Percentiles rank a stretch among this genome's conserved stretches.
phyloP scores from a whole-genome alignment of 805 yeast species.

The Wickerhamiella qilinensis region DNA sequence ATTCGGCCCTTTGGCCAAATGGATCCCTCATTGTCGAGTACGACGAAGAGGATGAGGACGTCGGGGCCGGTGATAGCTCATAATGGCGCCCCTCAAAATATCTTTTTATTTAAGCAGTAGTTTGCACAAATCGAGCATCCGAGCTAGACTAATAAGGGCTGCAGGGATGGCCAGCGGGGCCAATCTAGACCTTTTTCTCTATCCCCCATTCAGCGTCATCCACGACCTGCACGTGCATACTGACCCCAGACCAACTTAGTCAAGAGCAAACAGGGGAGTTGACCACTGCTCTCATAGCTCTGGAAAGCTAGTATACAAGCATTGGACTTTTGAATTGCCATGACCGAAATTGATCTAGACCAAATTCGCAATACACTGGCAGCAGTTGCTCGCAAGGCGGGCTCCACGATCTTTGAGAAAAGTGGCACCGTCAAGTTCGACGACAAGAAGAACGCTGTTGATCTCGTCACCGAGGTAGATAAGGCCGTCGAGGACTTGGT shows the following conservation, averaged over 20 bases:
- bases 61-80: neutral
- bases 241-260: too few species aligned
- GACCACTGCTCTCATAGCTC: too few species aligned
- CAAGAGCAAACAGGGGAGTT: too few species aligned
- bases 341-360: slow-evolving; percentile 15
- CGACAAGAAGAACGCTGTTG: slow-evolving; percentile 45
- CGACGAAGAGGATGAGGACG: neutral
- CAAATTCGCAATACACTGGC: slow-evolving; percentile 25
- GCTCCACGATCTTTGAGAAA: slow-evolving; percentile 32
- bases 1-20: slow-evolving; percentile 35
- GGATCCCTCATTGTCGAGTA: slow-evolving; percentile 38
- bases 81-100: neutral
- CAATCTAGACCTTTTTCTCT: too few species aligned
- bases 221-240: too few species aligned
- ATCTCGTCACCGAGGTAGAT: slow-evolving; percentile 46
- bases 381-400: slow-evolving; percentile 30
- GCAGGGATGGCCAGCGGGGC: too few species aligned
- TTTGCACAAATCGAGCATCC: too few species aligned
- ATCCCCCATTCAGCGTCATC: too few species aligned
- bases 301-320: too few species aligned
- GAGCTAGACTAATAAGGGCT: too few species aligned
- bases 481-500: slow-evolving; percentile 36
- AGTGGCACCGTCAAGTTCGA: slow-evolving; percentile 34
- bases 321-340: neutral
- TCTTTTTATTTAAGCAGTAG: neutral